Evolutionary conservation across 768 basidiomycete genomes (phyloP).

Genomic region (Coprinopsis sp.): DNA sequence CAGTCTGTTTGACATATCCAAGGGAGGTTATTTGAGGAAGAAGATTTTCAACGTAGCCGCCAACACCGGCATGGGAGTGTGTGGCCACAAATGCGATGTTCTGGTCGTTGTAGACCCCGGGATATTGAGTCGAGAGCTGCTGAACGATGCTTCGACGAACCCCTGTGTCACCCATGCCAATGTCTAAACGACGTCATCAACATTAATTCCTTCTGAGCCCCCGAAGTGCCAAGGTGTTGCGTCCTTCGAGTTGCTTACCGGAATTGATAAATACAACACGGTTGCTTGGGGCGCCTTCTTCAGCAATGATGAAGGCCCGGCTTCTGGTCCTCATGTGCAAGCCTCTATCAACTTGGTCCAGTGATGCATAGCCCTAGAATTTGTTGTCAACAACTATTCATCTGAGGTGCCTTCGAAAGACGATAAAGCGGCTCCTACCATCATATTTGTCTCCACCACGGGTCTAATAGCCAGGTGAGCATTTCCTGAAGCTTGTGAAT

Average conservation of each 20-base stretch:
- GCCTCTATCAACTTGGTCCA: slow-evolving; percentile 65
- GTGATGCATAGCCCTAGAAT: slow-evolving; percentile 59
- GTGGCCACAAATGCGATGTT: slow-evolving; percentile 76
- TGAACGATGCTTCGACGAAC: slow-evolving; percentile 64
- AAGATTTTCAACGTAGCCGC: slow-evolving; percentile 74
- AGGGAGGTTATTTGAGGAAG: slow-evolving; percentile 72
- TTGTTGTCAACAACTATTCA: slow-evolving; percentile 1
- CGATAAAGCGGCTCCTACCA: slow-evolving; percentile 38
- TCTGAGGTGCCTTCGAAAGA: background rate
- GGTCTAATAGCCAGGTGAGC: slow-evolving; percentile 36
- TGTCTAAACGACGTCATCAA: slow-evolving; percentile 39
- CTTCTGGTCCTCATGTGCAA: slow-evolving; percentile 77
- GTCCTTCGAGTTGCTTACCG: too few species aligned
- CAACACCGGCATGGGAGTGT: slow-evolving; percentile 74
- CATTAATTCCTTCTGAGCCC: background rate
- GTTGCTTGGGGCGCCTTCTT: slow-evolving; percentile 48
- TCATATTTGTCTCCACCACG: slow-evolving; percentile 81
- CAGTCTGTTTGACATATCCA: slow-evolving; percentile 69
- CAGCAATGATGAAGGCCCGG: slow-evolving; percentile 73
- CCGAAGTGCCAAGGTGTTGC: too few species aligned
- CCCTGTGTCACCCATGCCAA: slow-evolving; percentile 79
- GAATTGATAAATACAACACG: slow-evolving; percentile 73
- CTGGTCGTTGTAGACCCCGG: slow-evolving; percentile 59
- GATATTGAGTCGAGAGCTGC: slow-evolving; percentile 50
- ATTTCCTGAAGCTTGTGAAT: background rate